Percentiles rank a stretch among this genome's conserved stretches.
Conservation (phyloP, 805 yeast species). For the Saturnispora serradocipensis region DNA sequence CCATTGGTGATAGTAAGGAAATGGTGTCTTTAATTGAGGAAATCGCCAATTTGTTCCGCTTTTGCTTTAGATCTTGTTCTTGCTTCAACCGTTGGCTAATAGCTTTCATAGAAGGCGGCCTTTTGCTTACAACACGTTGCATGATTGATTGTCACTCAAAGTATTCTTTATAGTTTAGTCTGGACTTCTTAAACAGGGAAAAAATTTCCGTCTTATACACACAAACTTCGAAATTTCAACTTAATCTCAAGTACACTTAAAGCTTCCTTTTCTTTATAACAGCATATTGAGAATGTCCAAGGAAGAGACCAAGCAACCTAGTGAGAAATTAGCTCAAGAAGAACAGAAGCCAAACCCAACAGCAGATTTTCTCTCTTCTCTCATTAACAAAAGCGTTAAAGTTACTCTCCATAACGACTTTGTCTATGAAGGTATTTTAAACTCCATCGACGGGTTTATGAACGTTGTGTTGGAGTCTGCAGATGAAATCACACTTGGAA, state of each 20-base stretch:
- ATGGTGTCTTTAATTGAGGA: slow-evolving; percentile 34
- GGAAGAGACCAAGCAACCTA: neutral
- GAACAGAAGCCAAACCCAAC: slow-evolving; percentile 3
- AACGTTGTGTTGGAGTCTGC: slow-evolving; percentile 81
- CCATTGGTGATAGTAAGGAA: slow-evolving; percentile 23
- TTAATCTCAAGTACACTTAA: neutral
- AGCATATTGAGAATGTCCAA: neutral
- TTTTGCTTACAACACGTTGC: neutral
- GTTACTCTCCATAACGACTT: slow-evolving; percentile 85
- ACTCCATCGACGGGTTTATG: slow-evolving; percentile 95
- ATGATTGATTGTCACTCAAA: neutral
- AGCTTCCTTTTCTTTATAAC: neutral
- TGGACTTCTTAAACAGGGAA: neutral
- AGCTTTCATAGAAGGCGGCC: slow-evolving; percentile 5
- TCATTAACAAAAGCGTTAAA: slow-evolving; percentile 69
- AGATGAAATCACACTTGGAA: slow-evolving; percentile 49
- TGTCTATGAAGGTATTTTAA: slow-evolving; percentile 55
- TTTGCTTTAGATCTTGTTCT: slow-evolving; percentile 23
- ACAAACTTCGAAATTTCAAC: neutral
- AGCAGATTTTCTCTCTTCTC: slow-evolving; percentile 54
- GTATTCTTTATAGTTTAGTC: neutral
- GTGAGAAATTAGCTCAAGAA: neutral
- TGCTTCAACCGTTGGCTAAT: slow-evolving; percentile 20
- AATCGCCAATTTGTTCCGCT: slow-evolving; percentile 29
- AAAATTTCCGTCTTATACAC: neutral